Conservation (phyloP, 345 rosid species). For the Eucalyptus guilfoylei region DNA sequence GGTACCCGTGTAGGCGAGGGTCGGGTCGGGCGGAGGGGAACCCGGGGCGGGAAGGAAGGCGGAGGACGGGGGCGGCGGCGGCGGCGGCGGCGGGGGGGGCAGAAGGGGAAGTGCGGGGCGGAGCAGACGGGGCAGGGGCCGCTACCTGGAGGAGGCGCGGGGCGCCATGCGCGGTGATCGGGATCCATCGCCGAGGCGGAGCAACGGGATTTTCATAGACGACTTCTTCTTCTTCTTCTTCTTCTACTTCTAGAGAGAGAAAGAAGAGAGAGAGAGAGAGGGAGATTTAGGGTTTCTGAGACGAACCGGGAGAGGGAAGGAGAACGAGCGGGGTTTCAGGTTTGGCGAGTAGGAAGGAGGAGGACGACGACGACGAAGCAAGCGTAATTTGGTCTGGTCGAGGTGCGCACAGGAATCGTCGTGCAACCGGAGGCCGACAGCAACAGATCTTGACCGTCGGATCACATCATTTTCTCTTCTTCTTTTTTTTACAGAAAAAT, state of each 20-base stretch:
- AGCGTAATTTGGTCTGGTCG: not conserved
- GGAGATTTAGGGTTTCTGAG: not conserved
- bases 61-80: slow-evolving; percentile 22
- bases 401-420: not conserved
- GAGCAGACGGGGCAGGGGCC: slow-evolving; percentile 50
- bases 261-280: not conserved
- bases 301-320: not conserved
- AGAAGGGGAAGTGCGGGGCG: slow-evolving; percentile 67
- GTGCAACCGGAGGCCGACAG: not conserved
- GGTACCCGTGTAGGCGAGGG: not conserved
- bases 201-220: not conserved
- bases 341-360: not conserved
- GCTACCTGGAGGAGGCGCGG: slow-evolving; percentile 25
- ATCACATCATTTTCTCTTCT: not conserved
- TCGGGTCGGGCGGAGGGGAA: slow-evolving; percentile 22
- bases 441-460: not conserved
- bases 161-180: slow-evolving; percentile 44
- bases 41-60: slow-evolving; percentile 17
- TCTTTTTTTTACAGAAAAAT: no score
- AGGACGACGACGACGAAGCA: not conserved
- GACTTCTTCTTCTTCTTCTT: not conserved
- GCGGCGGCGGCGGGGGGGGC: slow-evolving; percentile 26
- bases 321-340: not conserved
- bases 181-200: slow-evolving; percentile 1
- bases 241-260: not conserved